A percentile compares a stretch with the other conserved stretches of the same genome.
Evolutionary conservation across 306 rosid genomes (phyloP).

Genomic region (Pyrus bretschneideri): DNA sequence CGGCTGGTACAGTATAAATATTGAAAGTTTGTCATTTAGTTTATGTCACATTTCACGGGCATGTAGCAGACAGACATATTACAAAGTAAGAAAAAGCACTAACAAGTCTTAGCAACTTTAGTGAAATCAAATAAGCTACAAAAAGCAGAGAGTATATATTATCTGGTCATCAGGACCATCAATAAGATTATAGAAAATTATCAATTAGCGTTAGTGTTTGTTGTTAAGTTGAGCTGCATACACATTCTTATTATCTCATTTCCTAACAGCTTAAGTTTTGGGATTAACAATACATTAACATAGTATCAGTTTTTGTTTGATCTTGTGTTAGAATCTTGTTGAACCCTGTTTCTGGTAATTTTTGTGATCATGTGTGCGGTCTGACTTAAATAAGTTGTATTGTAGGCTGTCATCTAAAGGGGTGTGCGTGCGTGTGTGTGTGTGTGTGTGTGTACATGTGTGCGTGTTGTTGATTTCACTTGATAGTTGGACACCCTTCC

Average conservation of each 20-base stretch:
- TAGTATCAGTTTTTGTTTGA: not conserved
- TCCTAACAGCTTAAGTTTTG: not conserved
- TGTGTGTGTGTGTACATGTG: no score
- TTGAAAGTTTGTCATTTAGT: not conserved
- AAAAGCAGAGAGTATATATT: not conserved
- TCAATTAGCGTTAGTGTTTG: not conserved
- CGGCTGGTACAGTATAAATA: constrained; percentile 53
- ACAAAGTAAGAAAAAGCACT: not conserved
- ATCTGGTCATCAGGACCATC: not conserved
- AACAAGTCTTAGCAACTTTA: not conserved
- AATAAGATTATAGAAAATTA: not conserved
- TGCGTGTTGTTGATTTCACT: not conserved
- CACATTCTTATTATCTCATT: not conserved
- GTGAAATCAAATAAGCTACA: not conserved
- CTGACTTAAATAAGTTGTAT: not conserved
- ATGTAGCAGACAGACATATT: not conserved
- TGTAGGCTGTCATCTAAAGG: not conserved
- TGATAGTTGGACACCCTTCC: not conserved
- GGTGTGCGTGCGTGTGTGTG: not conserved
- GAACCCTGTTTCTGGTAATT: not conserved
- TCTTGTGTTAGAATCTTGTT: not conserved
- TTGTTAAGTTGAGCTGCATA: not conserved
- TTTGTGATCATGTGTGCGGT: not conserved
- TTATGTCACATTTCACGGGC: not conserved
- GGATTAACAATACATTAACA: no score